Evolutionary conservation across 768 basidiomycete species (phyloP), one percentile per base, ranked within the genome.

Genomic region (Sistotremastrum niveocremeum): DNA sequence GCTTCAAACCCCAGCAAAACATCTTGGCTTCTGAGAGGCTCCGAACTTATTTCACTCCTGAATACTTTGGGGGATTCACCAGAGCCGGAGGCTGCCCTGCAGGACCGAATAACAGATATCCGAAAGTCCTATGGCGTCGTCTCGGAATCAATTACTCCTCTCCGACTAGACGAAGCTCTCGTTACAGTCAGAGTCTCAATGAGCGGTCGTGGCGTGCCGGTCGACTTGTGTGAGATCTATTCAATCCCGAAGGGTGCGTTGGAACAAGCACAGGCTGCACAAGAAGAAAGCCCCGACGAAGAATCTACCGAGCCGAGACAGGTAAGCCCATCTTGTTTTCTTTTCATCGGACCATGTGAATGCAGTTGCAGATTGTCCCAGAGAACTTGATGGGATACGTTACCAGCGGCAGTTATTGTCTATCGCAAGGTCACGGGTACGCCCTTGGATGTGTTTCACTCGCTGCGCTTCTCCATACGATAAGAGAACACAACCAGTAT

Each of bases 361-460:
- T 81, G 79, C 55, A 78, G 3, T 70, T 69, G 8, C 65, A 69
- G 48, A 51, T 60, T 5, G 58, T 62, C 2, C 56, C 67, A 41
- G 58, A 64, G 3, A 57, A 62, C 3, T 69, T 85, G 29, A 76
- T 94, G 44, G 93, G 94, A 1, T 86, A 84, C 55, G 70, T 90
- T 12, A 88, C 89, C 0, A 81, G 84, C 2, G 93, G 91, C 0
- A 79, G 79, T 49, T 83, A 74, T 57, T 93, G 91, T 2, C 70
- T 97, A 6, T 71, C 77, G 0, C 73, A 79, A 31, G 93, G 93
- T 0, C 65, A 73, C 48, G 90, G 87, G 0, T 76, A 77, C 54
- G 91, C 76, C 2, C 69, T 95, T 8, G 94, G 80, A 11, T 76
- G 80, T 0, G 62, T 97, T 11, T 66, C 85, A 3, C 57, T 91